Evolutionary conservation across 2,329 filamentous ascomycete species (phyloP), one percentile per base, ranked within the genome.

Genomic region (Amauroascus verrucosus): DNA sequence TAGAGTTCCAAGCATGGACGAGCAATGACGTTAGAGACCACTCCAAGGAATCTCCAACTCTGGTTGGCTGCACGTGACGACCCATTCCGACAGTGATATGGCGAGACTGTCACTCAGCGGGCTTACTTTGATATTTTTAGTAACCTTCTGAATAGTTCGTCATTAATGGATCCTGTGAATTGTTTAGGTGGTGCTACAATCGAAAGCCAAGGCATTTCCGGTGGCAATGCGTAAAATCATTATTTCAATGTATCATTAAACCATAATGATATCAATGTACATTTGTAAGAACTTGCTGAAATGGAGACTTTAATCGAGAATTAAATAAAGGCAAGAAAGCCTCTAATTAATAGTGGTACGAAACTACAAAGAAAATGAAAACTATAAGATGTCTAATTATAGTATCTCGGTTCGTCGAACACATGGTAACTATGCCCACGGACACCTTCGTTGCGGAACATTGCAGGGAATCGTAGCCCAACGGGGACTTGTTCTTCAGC

Each of bases 371-470:
- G 4, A 11, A 44, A 35, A 37, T 14, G n/a, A 44, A 16, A 43
- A 11, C 2, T 6, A 33, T 16, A 51, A 38, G 6, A n/a, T 4
- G 9, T 16, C 63, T 65, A 74, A 55, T 70, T 64, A 66, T 70
- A 76, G 59, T 93, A 95, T 66, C 86, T 79, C 48, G 89, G 90
- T 72, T 94, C 88, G 61, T 95, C 79, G 70, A 98, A 97, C 28
- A 97, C 93, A 69, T 98, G 93, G 70, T 97, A 98, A 56, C 77
- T 74, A 71, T 98, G 93, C 3, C 88, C 93, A 56, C 93, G 77
- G 4, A 95, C 88, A 45, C 93, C 93, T 59, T 90, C 71, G 0
- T 89, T 91, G 60, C 80, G 82, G 73, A 98, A 96, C 68, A 93
- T 66, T 13, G 77, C 77, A 1, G 93, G 93, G 77, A 97, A 98